Percentiles rank a stretch among this genome's conserved stretches.
Conservation (phyloP, 192 early-diverging fungal genomes). For the Podila epicladia region DNA sequence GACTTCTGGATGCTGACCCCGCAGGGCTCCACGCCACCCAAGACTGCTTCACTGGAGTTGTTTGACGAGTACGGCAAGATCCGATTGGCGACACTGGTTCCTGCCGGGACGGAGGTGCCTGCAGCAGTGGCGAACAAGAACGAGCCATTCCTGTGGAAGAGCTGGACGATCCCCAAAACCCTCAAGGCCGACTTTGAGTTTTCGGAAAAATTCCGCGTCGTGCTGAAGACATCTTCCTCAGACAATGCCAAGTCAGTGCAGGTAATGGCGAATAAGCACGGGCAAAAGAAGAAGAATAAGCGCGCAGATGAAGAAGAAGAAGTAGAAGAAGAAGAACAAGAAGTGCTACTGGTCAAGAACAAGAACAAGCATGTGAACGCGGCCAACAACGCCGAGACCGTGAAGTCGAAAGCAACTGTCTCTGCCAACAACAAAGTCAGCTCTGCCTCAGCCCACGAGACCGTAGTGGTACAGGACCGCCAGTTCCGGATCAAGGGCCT, state of each 20-base stretch:
- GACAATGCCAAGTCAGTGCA: neutral
- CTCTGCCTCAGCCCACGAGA: neutral
- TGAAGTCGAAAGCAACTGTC: too few relatives aligned
- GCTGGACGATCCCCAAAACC: conserved; percentile 23
- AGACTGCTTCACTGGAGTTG: conserved; percentile 26
- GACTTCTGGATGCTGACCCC: conserved; percentile 49
- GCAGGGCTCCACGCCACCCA: conserved; percentile 9
- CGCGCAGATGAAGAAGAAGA: too few relatives aligned
- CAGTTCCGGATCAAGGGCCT: conserved; percentile 36
- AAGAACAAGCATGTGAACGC: neutral
- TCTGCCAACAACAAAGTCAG: conserved; percentile 7
- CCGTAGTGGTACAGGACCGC: conserved; percentile 21
- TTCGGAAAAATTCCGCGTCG: conserved; percentile 34
- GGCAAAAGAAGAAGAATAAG: too few relatives aligned
- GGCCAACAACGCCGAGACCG: neutral
- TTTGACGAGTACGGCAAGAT: conserved; percentile 35
- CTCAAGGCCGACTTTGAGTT: conserved; percentile 26
- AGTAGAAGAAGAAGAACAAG: too few relatives aligned
- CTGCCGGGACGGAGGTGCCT: conserved; percentile 25
- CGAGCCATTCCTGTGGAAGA: conserved; percentile 31
- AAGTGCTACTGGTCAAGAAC: neutral
- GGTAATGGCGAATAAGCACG: neutral
- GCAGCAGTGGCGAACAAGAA: neutral
- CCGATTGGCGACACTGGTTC: conserved; percentile 18
- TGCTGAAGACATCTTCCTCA: conserved; percentile 13